Evolutionary conservation across 1,284 basidiomycete species (phyloP), one percentile per base, ranked within the genome.

Genomic region (Apiotrichum montevideense): DNA sequence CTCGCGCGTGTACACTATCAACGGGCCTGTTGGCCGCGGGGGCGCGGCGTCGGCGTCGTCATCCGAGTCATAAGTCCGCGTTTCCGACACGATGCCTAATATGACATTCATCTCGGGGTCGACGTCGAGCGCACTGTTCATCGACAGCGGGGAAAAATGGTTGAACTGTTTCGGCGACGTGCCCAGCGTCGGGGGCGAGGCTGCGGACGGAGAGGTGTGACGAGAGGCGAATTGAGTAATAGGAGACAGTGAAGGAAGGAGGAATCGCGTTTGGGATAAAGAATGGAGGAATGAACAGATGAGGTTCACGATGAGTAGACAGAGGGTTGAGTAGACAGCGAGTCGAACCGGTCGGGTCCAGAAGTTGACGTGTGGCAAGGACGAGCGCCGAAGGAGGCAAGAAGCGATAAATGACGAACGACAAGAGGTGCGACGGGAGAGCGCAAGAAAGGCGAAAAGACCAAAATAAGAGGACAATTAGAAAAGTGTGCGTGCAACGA

Each of bases 91-190:
- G 40, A 51, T 51, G 11, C 64, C 67, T 1, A 69, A 56, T 15
- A 69, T 57, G 33, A 54, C 58, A 39, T 61, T 66, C 52, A 69
- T 59, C 51, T 64, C 61, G n/a, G 60, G 61, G 45, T 64, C 65
- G 37, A 35, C 58, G 33, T 66, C 62, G n/a, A 66, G 57, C 11
- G 55, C 54, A 40, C 62, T 67, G 56, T 67, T 63, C 13, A 61
- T 55, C 32, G 64, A 54, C 3, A 73, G 56, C 8, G 73, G 62
- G 6, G 73, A 62, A 59, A 73, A 75, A 21, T 70, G 72, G 56
- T 75, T 75, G 62, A 67, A 58, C 57, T 70, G 69, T 35, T 61
- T 51, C 13, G 62, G 62, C 46, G 62, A 63, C 6, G 62, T 60
- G 13, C 40, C 62, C 35, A 63, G 51, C 15, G 51, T 29, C 11